Conservation (phyloP, 345 rosid species). For the Boechera retrofracta region DNA sequence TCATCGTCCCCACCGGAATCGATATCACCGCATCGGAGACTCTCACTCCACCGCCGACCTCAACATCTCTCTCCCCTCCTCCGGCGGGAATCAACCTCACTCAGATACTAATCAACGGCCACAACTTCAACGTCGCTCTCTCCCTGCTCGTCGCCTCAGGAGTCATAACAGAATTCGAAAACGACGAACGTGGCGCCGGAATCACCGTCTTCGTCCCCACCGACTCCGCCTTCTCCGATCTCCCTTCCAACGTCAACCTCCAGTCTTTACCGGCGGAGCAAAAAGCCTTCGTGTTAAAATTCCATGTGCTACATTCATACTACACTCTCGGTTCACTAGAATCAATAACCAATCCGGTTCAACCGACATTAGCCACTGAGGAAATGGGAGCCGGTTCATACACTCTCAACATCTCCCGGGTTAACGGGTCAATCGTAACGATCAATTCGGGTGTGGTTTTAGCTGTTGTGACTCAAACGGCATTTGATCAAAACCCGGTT, state of each 20-base stretch:
- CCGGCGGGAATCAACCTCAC: conserved; percentile 74
- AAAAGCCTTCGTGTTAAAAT: conserved; percentile 72
- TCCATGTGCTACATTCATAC: conserved; percentile 88
- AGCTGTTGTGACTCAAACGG: conserved; percentile 85
- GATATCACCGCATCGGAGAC: conserved; percentile 78
- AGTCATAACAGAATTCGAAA: conserved; percentile 72
- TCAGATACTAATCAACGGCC: conserved; percentile 73
- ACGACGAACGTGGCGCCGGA: conserved; percentile 87
- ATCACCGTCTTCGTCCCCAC: conserved; percentile 91
- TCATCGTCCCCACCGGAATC: conserved; percentile 68
- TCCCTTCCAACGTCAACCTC: conserved; percentile 59
- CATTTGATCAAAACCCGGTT: conserved; percentile 85
- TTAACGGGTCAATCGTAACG: conserved; percentile 74
- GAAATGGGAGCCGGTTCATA: conserved; percentile 74
- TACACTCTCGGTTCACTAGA: conserved; percentile 92
- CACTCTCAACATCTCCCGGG: conserved; percentile 81
- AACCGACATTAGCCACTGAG: conserved; percentile 93
- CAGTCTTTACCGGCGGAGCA: conserved; percentile 77
- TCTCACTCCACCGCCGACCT: conserved; percentile 51
- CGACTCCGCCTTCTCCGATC: conserved; percentile 76
- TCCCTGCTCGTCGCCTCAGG: conserved; percentile 85
- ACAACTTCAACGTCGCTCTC: conserved; percentile 81
- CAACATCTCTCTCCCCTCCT: conserved; percentile 34
- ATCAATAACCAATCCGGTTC: conserved; percentile 85
- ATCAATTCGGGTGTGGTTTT: conserved; percentile 79